Evolutionary conservation across 306 rosid species (phyloP), one percentile per base, ranked within the genome.

Genomic region (Medicago arabica): DNA sequence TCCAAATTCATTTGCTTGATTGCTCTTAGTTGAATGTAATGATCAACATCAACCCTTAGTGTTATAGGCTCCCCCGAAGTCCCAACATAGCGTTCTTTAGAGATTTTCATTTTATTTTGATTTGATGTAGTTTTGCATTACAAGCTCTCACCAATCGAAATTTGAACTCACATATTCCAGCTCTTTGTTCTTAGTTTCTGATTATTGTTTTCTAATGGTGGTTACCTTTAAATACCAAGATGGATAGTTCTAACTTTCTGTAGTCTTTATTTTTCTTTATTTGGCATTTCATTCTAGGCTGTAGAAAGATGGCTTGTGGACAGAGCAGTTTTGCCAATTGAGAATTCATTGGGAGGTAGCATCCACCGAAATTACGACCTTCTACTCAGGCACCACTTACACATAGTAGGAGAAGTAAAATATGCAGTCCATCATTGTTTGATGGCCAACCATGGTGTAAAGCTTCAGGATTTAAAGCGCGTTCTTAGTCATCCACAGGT

Each of bases 401-500:
- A 92, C 70, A 95, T 95, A 71, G 99, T 95, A 41, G 99, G 99
- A 44, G 99, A 95, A 87, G 97, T 95, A 57, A 95, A 92, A 84
- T 86, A 84, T 76, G 93, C 93, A 16, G 99, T 95, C 63, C 88
- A 88, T 43, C 99, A 95, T 81, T 95, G 99, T 79, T 86, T 95
- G 78, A 66, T 95, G 84, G 96, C 97, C 78, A 95, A 90, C 59
- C 91, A 74, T 69, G 99, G 96, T 79, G 85, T 92, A 82, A 83
- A 88, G 83, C 78, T 87, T 57, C 89, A 87, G 75, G 90, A 89
- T 77, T 80, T 95, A 82, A 86, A 80, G 61, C 87, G 97, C 63
- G 99, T 92, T 72, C 96, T 92, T 71, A 95, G 99, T 80, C 99
- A 92, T 86, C 96, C 92, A 63, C 99, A 95, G 97, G 97, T 92